These are phyloP conservation scores for Chloroidium sp. DNA, from an alignment of 163 green algal species.

Conservation along the genomic window DNA sequence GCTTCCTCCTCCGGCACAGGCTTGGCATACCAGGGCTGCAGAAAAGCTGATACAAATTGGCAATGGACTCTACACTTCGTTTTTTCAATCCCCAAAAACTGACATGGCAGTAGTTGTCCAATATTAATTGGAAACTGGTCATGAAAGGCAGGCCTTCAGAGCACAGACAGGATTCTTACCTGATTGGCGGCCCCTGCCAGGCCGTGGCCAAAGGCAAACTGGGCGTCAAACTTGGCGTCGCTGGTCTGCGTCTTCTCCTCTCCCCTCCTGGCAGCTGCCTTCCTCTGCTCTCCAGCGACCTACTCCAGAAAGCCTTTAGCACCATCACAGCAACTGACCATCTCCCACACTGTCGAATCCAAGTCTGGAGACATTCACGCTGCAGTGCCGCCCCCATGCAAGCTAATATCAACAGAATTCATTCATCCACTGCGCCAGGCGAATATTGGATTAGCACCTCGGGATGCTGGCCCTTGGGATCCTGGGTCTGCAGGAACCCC, in stretches of 20 bases:
- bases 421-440: too few relatives aligned
- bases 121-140: background rate
- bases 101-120: too few relatives aligned
- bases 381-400: background rate
- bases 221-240: background rate
- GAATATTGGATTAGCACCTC: too few relatives aligned
- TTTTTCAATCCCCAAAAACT: too few relatives aligned
- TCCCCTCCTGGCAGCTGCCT: too few relatives aligned
- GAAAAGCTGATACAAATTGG: background rate
- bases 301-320: background rate
- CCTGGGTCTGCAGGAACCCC: too few relatives aligned
- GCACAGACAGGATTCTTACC: background rate
- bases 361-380: background rate
- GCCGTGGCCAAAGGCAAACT: background rate
- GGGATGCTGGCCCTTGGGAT: too few relatives aligned
- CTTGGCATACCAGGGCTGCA: background rate
- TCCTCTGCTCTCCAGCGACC: background rate
- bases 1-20: too few relatives aligned
- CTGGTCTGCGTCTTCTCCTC: background rate
- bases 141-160: background rate
- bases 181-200: background rate
- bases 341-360: background rate
- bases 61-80: background rate
- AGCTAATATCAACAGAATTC: too few relatives aligned
- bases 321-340: background rate